Evolutionary conservation across 441 rosid genomes (phyloP), one percentile per base, ranked within the genome.

Genomic region (Gossypium schwendimanii): DNA sequence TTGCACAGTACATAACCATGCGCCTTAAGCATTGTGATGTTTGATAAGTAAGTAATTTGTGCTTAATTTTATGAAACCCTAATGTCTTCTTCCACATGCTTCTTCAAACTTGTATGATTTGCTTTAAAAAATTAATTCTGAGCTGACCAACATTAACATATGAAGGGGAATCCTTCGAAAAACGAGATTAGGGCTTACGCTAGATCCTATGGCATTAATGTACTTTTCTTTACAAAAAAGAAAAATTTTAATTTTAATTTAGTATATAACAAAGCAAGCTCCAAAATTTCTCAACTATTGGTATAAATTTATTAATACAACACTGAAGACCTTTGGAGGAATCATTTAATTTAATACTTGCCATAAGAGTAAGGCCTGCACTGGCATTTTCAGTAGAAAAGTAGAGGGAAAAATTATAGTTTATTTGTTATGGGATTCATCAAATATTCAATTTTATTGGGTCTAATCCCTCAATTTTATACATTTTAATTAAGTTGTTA

Each of bases 181-280:
- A 36, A 76, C 71, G 89, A 81, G 87, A 81, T 70, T 81, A 73
- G 75, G 79, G 58, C 47, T 65, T 71, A 70, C 23, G 79, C 62
- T 77, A 73, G 87, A 89, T 85, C 91, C 89, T 76, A 85, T 75
- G 86, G 75, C 79, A 67, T 66, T 50, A 74, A 4, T 23, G 10
- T 60, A 8, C 3, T 73, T 39, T n/a, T 6, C 8, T 26, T 31
- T 55, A 6, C 18, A 18, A 20, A 17, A 54, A 54, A 3, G 5
- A 17, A 54, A 26, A 47, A 1, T n/a, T 4, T n/a, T 8, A 1
- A 0, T 24, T 49, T 28, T 24, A 2, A 3, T 67, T 55, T 11
- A 60, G 58, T 15, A 69, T 6, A 10, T 70, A 49, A 63, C 71
- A 76, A 68, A 69, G 50, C 71, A 66, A 72, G 72, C 72, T 65